A percentile compares a stretch with the other conserved stretches of the same genome.
Conservation (phyloP, 2,329 filamentous ascomycete species). For the Pezicula rhizophila region DNA sequence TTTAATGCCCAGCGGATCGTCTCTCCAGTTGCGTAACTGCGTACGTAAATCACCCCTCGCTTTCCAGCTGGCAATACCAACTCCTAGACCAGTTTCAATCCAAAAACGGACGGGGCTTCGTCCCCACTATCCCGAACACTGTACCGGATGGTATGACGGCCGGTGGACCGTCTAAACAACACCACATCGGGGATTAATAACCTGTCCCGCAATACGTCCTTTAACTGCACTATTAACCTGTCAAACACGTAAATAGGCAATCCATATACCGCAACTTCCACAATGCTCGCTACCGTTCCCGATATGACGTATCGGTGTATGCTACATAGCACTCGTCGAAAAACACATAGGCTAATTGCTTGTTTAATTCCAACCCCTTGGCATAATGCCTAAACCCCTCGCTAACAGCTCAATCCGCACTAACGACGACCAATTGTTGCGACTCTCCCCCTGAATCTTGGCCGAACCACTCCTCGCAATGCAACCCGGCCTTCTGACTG, state of each 20-base stretch:
- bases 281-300: conserved; percentile 1
- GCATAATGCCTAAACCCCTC: conserved; percentile 3
- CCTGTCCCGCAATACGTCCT: not conserved
- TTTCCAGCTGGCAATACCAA: not conserved
- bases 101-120: not conserved
- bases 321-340: conserved; percentile 7
- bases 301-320: conserved; percentile 3
- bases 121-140: not conserved
- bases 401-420: conserved; percentile 2
- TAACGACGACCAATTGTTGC: conserved; percentile 2
- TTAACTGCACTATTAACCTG: not conserved
- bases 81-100: not conserved
- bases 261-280: conserved; percentile 4
- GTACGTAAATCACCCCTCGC: conserved; percentile 3
- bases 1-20: not conserved
- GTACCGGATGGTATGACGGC: not conserved
- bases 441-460: not conserved
- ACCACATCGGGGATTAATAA: not conserved
- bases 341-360: conserved; percentile 2
- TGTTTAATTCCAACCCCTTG: conserved; percentile 1
- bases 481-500: not conserved
- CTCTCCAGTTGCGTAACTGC: not conserved
- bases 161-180: not conserved
- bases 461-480: conserved; percentile 2
- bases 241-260: conserved; percentile 4